Conservation (phyloP, 2,329 filamentous ascomycete genomes). For the Apiospora kogelbergensis region DNA sequence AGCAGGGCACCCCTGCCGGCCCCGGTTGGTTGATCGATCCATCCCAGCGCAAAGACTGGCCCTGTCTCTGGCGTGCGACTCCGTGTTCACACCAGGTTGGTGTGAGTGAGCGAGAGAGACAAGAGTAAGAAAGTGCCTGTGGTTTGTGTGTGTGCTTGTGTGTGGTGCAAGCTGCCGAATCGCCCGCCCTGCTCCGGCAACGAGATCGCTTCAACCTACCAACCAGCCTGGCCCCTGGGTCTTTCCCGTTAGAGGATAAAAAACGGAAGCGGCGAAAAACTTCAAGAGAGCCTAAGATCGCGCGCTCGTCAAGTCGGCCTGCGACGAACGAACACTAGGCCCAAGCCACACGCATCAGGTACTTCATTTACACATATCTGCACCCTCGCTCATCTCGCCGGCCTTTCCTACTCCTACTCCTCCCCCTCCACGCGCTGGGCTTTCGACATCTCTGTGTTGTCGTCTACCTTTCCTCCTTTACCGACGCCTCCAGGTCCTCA, state of each 20-base stretch:
- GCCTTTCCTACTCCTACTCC: neutral
- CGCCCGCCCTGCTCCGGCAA: neutral
- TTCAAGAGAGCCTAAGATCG: neutral
- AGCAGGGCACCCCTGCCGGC: neutral
- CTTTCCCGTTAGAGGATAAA: neutral
- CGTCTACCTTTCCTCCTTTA: neutral
- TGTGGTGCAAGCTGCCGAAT: neutral
- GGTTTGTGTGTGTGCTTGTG: no score
- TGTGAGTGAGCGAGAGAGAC: neutral
- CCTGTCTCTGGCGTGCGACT: neutral
- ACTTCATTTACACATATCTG: slow-evolving; percentile 11
- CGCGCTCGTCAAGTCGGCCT: neutral
- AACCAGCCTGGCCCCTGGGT: neutral
- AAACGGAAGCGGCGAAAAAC: slow-evolving; percentile 1
- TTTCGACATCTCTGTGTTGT: neutral
- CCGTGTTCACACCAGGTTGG: neutral
- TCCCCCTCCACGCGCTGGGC: neutral
- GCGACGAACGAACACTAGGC: neutral
- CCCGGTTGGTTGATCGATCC: neutral
- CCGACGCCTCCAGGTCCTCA: neutral
- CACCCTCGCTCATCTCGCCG: neutral
- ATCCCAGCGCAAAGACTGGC: neutral
- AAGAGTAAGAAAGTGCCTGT: no score
- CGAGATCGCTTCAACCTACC: neutral
- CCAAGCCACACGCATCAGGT: slow-evolving; percentile 8